Conservation (phyloP, 306 rosid genomes). For the Ammopiptanthus mongolicus region DNA sequence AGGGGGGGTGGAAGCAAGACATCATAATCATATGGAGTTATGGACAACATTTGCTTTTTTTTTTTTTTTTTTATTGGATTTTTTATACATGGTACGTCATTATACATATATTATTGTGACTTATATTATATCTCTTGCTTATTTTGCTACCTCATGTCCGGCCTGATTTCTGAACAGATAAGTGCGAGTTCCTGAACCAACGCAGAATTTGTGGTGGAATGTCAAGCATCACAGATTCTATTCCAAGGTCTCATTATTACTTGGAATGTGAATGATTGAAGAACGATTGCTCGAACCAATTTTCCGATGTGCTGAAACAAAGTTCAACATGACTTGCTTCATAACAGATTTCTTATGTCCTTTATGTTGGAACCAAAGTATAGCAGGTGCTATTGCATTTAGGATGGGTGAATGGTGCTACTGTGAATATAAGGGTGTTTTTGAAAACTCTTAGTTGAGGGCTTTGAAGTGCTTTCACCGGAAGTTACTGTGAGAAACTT, state of each 20-base stretch:
- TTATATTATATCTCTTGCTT: not conserved
- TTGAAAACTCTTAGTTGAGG: no score
- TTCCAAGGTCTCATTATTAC: not conserved
- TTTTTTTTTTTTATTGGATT: not conserved
- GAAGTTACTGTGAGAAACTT: no score
- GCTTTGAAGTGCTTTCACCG: no score
- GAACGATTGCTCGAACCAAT: not conserved
- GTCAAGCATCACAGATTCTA: conserved; percentile 15
- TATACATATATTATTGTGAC: not conserved
- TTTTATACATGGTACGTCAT: not conserved
- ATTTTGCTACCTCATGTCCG: not conserved
- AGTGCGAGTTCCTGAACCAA: not conserved
- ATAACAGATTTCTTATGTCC: not conserved
- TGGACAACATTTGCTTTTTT: not conserved
- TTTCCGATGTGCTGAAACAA: not conserved
- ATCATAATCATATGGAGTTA: not conserved
- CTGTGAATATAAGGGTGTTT: not conserved
- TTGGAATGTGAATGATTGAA: not conserved
- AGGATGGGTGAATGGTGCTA: not conserved
- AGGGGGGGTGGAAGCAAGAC: not conserved
- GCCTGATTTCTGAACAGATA: not conserved
- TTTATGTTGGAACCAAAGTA: not conserved
- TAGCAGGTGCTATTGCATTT: not conserved
- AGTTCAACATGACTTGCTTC: not conserved
- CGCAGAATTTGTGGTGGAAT: not conserved